These are phyloP conservation scores for Gymnopus androsaceus DNA, from an alignment of 1,284 basidiomycete species.

Conservation along the genomic window DNA sequence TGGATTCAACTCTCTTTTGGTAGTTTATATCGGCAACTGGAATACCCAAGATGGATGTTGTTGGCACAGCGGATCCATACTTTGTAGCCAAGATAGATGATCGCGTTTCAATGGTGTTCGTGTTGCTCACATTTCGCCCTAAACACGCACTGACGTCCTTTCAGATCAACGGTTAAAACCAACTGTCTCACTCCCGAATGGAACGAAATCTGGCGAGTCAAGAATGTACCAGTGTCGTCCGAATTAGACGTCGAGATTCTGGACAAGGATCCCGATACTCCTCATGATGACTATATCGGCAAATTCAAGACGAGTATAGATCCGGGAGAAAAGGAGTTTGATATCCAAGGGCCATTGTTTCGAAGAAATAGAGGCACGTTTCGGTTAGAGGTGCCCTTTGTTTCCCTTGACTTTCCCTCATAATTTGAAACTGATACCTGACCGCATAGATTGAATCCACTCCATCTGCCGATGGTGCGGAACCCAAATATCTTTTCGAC, in stretches of 20 bases:
- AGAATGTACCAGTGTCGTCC: conserved; percentile 66
- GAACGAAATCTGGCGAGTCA: conserved; percentile 75
- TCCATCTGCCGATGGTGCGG: conserved; percentile 33
- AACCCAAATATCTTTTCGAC: conserved; percentile 62
- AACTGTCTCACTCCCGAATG: conserved; percentile 65
- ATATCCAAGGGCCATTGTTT: conserved; percentile 54
- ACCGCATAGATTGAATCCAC: conserved; percentile 36
- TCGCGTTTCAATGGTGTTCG: conserved; percentile 62
- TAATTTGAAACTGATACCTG: neutral
- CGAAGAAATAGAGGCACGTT: conserved; percentile 58
- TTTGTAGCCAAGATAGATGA: conserved; percentile 69
- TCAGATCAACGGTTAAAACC: conserved; percentile 66
- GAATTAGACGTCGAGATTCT: conserved; percentile 56
- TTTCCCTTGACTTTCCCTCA: neutral
- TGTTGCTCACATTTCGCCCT: conserved; percentile 7
- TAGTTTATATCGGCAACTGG: conserved; percentile 70
- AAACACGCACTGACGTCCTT: neutral
- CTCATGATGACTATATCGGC: conserved; percentile 68
- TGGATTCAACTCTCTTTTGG: neutral
- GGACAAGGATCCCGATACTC: conserved; percentile 64
- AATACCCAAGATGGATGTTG: conserved; percentile 70
- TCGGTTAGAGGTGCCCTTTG: conserved; percentile 58
- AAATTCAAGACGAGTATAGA: conserved; percentile 54
- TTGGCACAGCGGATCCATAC: conserved; percentile 70
- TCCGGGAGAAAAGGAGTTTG: conserved; percentile 60